phyloP scores from a whole-genome alignment of 78 protist genomes.

The Dictyostelium discoideum region DNA sequence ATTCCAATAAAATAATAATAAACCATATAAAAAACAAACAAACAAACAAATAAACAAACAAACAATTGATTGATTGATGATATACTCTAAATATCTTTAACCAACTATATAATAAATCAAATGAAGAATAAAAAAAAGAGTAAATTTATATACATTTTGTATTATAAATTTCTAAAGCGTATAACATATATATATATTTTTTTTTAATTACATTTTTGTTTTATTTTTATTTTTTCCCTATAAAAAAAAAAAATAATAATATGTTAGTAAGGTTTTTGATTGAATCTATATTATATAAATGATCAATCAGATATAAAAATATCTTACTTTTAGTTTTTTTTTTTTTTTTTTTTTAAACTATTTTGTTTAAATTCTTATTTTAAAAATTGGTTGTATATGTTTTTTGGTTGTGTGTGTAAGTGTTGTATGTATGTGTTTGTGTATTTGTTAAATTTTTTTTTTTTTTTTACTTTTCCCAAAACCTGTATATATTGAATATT shows the following conservation, averaged over 20 bases:
- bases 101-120: neutral
- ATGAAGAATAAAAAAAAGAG: neutral
- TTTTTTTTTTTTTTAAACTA: neutral
- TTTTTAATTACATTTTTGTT: neutral
- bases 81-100: neutral
- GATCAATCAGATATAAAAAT: too few species aligned
- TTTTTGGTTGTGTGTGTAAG: neutral
- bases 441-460: neutral
- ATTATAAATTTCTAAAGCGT: neutral
- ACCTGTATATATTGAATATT: neutral
- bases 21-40: neutral
- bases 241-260: too few species aligned
- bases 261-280: too few species aligned
- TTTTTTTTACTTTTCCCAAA: neutral
- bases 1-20: conserved; percentile 59
- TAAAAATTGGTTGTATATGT: neutral
- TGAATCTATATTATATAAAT: too few species aligned
- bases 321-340: neutral
- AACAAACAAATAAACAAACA: neutral
- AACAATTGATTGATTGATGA: neutral
- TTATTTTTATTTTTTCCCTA: too few species aligned
- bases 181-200: neutral
- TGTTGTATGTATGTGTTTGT: neutral
- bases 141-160: neutral
- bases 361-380: neutral